Conservation (phyloP, 1,139 yeast species). For the Saccharomyces pastorianus region DNA sequence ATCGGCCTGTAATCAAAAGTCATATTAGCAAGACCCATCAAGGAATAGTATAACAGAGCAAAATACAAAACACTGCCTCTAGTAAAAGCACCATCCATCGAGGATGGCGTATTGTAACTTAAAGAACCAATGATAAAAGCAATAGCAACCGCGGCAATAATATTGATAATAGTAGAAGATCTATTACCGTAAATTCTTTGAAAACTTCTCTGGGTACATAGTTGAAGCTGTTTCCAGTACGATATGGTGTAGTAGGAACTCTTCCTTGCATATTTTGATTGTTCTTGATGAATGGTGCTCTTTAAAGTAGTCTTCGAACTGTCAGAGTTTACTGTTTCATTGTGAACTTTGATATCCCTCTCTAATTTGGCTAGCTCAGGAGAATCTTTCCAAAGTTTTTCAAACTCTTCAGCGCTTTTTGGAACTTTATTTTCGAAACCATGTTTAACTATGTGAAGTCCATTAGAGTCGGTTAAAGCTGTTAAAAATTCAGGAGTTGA, state of each 20-base stretch:
- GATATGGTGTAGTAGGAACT: constrained; percentile 41
- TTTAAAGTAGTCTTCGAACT: constrained; percentile 34
- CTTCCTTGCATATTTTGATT: constrained; percentile 31
- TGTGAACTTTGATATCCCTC: constrained; percentile 41
- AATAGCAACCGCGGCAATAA: constrained; percentile 41
- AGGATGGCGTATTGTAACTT: constrained; percentile 36
- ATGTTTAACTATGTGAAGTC: constrained; percentile 27
- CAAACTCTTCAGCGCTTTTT: constrained; percentile 60
- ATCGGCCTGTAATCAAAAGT: constrained; percentile 39
- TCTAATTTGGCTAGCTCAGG: constrained; percentile 37
- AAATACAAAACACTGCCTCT: constrained; percentile 50
- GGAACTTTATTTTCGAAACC: constrained; percentile 55
- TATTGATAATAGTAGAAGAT: constrained; percentile 39
- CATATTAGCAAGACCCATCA: constrained; percentile 47
- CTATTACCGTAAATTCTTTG: constrained; percentile 44
- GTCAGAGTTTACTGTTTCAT: constrained; percentile 33
- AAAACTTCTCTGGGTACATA: constrained; percentile 40
- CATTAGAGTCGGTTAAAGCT: constrained; percentile 18
- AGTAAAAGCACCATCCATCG: constrained; percentile 44
- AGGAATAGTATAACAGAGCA: constrained; percentile 41
- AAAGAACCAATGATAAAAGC: constrained; percentile 41
- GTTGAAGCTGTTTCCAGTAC: constrained; percentile 39
- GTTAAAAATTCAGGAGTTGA: background rate
- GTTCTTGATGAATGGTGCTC: constrained; percentile 35
- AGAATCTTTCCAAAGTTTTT: constrained; percentile 52